Base-by-base conservation (phyloP, 176 grass and related monocot genomes). In the Thinopyrum elongatum region DNA sequence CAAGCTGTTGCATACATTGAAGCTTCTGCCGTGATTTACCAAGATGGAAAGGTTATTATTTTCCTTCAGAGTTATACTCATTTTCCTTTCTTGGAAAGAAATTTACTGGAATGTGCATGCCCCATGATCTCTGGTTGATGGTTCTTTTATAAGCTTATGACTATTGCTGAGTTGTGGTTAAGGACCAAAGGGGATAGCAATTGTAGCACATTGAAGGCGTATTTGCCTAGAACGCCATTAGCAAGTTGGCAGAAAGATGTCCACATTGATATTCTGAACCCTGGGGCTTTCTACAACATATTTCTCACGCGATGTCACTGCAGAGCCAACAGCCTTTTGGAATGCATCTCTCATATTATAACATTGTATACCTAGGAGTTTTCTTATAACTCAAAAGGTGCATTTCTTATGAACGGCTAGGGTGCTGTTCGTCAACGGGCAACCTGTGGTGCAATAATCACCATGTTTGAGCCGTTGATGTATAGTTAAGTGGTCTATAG, bases 1-100 rank as follows among this genome's bases (percentile, higher is more conserved):
- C 93, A 94, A 85, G 96, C 96, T 67, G 96, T 95, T 84, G 93
- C 96, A 89, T 98, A 98, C 85, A 94, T 98, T 89, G 93, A 98
- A 95, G 96, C 96, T 89, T 94, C 96, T 80, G 96, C 96, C 3
- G 69, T 91, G 78, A 98, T 95, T 87, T 95, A 95, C 86, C 96
- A 98, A 87, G 96, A 98, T 68, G 93, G 92, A 82, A 94, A 98
- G 93, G 96, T 95, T 55, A 83, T 38, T 81, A 35, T 81, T 78
- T 82, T 84, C 59, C 27, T 77, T 81, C 12, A 34, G 27, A 89
- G n/a, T 22, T 74, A 33, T 76, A 47, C 3, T 57, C 31, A 8
- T 66, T 87, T 27, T 46, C 71, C 39, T 68, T 47, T n/a, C 22
- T 87, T 42, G 16, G 25, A 65, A 21, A 57, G 29, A 65, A 58